A percentile compares a stretch with the other conserved stretches of the same genome.
Evolutionary conservation across 2,329 filamentous ascomycete genomes (phyloP).

Genomic region (Colletotrichum sp.): DNA sequence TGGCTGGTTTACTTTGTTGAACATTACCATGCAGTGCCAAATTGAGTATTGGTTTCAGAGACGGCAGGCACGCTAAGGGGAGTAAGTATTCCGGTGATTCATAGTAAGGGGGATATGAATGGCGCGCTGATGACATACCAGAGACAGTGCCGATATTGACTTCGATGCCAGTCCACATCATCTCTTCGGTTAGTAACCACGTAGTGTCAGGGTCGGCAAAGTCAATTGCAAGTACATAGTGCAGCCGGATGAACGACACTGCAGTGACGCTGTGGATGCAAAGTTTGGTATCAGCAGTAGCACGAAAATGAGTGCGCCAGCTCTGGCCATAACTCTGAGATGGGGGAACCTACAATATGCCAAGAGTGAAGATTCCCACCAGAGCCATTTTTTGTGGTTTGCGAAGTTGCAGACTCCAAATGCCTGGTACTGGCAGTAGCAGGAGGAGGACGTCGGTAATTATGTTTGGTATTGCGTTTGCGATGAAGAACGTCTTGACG

Average conservation of each 20-base stretch:
- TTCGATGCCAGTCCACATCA: neutral
- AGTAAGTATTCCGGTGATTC: neutral
- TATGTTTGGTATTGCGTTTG: constrained; percentile 31
- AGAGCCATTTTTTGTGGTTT: constrained; percentile 27
- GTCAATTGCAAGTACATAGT: constrained; percentile 14
- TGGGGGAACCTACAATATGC: constrained; percentile 12
- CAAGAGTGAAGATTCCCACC: constrained; percentile 27
- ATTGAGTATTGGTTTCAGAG: neutral
- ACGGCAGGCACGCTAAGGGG: neutral
- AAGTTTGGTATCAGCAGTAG: neutral
- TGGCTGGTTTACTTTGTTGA: neutral
- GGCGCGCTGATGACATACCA: neutral
- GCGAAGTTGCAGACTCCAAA: constrained; percentile 29
- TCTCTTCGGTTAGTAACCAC: constrained; percentile 23
- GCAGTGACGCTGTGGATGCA: constrained; percentile 9
- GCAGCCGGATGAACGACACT: constrained; percentile 22
- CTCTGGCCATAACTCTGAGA: neutral
- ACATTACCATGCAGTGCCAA: neutral
- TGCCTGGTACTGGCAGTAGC: constrained; percentile 29
- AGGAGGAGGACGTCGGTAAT: constrained; percentile 31
- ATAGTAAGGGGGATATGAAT: too few species aligned
- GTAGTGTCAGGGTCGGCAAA: constrained; percentile 26
- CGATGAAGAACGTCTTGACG: constrained; percentile 28
- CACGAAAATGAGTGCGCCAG: neutral
- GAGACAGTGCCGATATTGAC: neutral